Conservation (phyloP, 306 rosid genomes). For the Begonia masoniana region DNA sequence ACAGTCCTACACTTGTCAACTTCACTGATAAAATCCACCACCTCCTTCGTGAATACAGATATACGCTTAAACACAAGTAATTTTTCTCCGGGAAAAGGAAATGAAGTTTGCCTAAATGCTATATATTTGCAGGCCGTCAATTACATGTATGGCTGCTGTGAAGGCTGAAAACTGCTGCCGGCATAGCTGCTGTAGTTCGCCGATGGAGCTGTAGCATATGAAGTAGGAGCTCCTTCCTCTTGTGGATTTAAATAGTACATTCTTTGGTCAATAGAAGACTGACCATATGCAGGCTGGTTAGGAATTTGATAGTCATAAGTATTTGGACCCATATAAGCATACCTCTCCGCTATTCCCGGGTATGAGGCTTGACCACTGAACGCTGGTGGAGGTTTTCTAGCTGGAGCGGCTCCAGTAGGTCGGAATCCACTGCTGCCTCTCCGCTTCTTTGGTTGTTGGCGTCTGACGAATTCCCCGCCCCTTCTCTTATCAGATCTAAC, state of each 20-base stretch:
- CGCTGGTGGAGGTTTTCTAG: conserved; percentile 40
- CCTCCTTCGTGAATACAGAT: no score
- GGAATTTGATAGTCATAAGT: conserved; percentile 41
- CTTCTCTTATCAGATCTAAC: conserved; percentile 50
- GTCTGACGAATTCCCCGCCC: conserved; percentile 33
- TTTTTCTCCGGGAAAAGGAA: no score
- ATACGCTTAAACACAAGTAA: no score
- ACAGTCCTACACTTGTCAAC: no score
- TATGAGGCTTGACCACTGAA: conserved; percentile 28
- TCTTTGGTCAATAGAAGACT: conserved; percentile 28
- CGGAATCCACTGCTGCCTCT: conserved; percentile 31
- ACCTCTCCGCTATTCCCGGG: conserved; percentile 30
- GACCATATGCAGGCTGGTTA: conserved; percentile 37
- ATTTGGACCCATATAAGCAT: conserved; percentile 22
- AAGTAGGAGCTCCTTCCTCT: conserved; percentile 21
- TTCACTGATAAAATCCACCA: no score
- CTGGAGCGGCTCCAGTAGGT: conserved; percentile 22
- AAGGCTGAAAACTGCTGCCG: conserved; percentile 40
- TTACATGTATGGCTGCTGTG: conserved; percentile 49
- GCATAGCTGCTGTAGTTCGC: conserved; percentile 35
- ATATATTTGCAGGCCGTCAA: background rate
- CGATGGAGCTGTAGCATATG: conserved; percentile 25
- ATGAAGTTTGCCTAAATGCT: no score
- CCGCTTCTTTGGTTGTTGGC: conserved; percentile 45
- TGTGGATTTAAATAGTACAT: conserved; percentile 17